Percentiles rank a stretch among this genome's conserved stretches.
phyloP scores from a whole-genome alignment of 108 stramenopile species.

The Conticribra guillardii region DNA sequence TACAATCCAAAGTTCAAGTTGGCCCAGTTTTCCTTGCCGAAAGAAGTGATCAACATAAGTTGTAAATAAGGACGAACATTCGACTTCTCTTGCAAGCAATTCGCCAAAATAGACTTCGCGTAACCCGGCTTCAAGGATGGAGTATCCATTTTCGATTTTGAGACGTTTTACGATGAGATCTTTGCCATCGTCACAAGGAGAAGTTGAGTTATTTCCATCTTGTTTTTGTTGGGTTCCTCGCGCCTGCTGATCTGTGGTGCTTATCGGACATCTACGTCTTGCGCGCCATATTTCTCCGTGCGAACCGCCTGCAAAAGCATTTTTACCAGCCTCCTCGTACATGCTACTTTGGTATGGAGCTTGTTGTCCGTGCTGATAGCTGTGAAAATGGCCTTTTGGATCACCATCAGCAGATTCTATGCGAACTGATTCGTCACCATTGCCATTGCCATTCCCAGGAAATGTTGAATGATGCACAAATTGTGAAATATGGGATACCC shows the following conservation, averaged over 20 bases:
- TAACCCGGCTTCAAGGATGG: conserved; percentile 77
- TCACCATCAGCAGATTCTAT: conserved; percentile 6
- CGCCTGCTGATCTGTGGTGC: not conserved
- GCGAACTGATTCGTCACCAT: not conserved
- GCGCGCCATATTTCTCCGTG: conserved; percentile 87
- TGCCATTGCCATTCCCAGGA: not conserved
- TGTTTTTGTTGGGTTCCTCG: not conserved
- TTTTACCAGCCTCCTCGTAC: conserved; percentile 57
- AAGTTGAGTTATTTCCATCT: not conserved
- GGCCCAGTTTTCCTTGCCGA: conserved; percentile 41
- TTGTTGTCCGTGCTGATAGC: not conserved
- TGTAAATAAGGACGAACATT: conserved; percentile 55
- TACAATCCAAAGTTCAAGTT: conserved; percentile 83
- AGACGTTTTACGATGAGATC: conserved; percentile 75
- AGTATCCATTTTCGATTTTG: conserved; percentile 67
- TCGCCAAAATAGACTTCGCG: conserved; percentile 84
- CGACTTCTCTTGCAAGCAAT: conserved; percentile 47
- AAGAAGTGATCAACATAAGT: conserved; percentile 88
- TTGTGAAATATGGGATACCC: conserved; percentile 41
- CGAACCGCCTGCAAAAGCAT: conserved; percentile 82
- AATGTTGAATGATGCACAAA: conserved; percentile 29
- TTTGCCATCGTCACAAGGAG: conserved; percentile 58
- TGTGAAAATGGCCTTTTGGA: not conserved
- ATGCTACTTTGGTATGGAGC: conserved; percentile 30
- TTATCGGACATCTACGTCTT: conserved; percentile 50